Evolutionary conservation across 2,329 filamentous ascomycete genomes (phyloP), one percentile per base, ranked within the genome.

Genomic region (Paraphoma sp.): DNA sequence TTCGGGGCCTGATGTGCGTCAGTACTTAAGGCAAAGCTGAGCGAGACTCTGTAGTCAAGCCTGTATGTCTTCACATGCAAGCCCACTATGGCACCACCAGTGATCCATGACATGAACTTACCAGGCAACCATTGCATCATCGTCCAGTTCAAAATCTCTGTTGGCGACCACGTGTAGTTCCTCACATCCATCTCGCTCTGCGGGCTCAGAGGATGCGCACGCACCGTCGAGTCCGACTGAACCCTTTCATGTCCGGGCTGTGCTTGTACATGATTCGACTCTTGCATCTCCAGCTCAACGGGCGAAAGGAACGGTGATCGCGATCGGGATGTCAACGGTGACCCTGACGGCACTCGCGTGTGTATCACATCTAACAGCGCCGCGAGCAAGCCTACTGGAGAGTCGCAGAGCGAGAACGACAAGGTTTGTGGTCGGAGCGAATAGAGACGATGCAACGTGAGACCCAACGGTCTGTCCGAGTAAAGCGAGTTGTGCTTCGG

Each of bases 51-150:
- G 23, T 23, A 23, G 23, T 23, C 23, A 23, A 23, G 23, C 23
- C 23, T 23, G 5, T 23, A 23, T 23, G 23, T 23, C 23, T 23
- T 23, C 23, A 23, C 23, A 23, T 3, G 23, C 23, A 6, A 3
- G 10, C 33, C 33, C 33, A 38, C 33, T 3, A 38, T 38, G 10
- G 33, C 33, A 38, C 10, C 23, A 23, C 23, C 23, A 23, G 23
- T 23, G 23, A 23, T 23, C 23, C 23, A 23, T 2, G 23, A 5
- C 23, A 23, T 23, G 16, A 18, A 56, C 57, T 42, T 56, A 62
- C 60, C 88, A 0, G 88, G 87, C 0, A 90, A 73, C 88, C 88
- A 90, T 18, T 86, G 83, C 29, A 89, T 75, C 69, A 72, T 72
- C 0, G 65, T 68, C 60, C 67, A 71, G 23, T 85, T 86, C 55